phyloP scores from a whole-genome alignment of 2,329 filamentous ascomycete genomes.

The Botrytis aclada region DNA sequence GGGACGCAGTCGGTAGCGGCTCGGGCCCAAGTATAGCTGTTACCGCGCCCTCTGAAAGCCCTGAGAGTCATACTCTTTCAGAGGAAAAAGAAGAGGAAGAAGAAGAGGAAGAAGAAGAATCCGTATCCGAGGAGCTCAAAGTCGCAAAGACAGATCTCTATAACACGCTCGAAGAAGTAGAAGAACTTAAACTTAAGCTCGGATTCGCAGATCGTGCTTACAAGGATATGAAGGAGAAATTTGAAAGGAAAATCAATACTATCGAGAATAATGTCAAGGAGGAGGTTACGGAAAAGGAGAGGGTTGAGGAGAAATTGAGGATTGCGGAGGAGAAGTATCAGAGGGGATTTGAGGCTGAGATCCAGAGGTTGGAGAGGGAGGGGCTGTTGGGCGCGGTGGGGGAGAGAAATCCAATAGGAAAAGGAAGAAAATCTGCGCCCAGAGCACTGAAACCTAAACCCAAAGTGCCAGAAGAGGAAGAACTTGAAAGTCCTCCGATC shows the following conservation, averaged over 20 bases:
- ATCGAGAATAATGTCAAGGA: neutral
- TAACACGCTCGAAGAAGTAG: constrained; percentile 16
- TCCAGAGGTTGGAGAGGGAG: neutral
- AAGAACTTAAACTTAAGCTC: constrained; percentile 5
- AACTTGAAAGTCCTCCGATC: neutral
- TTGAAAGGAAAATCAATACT: neutral
- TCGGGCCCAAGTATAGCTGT: neutral
- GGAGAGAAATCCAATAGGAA: neutral
- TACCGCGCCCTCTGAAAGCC: neutral
- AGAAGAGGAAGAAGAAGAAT: no score
- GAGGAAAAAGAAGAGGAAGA: neutral
- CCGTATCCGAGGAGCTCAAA: neutral
- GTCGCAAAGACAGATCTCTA: constrained; percentile 6
- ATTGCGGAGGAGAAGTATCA: neutral
- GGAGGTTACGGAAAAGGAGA: neutral
- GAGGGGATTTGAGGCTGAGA: neutral
- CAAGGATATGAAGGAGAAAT: neutral
- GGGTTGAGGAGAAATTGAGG: neutral
- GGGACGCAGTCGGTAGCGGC: neutral
- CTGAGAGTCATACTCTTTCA: neutral
- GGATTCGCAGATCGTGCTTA: neutral
- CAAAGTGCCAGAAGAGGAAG: neutral
- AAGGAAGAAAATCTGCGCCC: neutral
- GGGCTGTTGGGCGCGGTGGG: neutral
- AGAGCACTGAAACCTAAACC: neutral